These are phyloP conservation scores for Saccharomyces kudriavzevii DNA, from an alignment of 805 yeast genomes.

Conservation along the genomic window DNA sequence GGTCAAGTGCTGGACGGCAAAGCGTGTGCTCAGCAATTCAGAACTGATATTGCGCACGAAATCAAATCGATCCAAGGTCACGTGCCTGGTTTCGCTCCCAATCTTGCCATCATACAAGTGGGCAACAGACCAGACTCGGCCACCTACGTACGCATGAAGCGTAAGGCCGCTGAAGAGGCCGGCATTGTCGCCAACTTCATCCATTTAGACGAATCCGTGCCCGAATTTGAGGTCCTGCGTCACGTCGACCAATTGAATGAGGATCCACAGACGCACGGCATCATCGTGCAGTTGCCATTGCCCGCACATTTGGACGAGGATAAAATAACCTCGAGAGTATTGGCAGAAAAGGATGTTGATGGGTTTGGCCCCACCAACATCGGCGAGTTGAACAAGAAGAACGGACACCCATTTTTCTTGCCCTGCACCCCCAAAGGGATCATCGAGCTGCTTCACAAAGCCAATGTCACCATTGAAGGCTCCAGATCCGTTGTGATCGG, in stretches of 20 bases:
- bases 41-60: constrained; percentile 44
- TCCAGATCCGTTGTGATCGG: constrained; percentile 87
- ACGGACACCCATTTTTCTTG: constrained; percentile 71
- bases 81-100: constrained; percentile 56
- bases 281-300: constrained; percentile 83
- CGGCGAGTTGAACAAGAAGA: constrained; percentile 83
- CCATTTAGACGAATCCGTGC: constrained; percentile 53
- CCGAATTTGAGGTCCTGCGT: constrained; percentile 53
- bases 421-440: constrained; percentile 97
- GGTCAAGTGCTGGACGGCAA: constrained; percentile 49
- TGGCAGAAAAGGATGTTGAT: constrained; percentile 82
- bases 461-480: constrained; percentile 64
- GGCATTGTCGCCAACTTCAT: constrained; percentile 60
- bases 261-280: constrained; percentile 74
- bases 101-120: constrained; percentile 77
- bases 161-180: constrained; percentile 82
- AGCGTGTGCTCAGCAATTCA: constrained; percentile 44
- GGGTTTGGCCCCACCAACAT: constrained; percentile 86
- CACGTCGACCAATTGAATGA: constrained; percentile 58
- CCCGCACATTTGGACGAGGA: constrained; percentile 77
- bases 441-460: constrained; percentile 65
- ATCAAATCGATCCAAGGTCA: constrained; percentile 37
- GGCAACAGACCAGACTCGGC: constrained; percentile 86
- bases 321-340: constrained; percentile 70
- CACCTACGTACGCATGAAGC: constrained; percentile 85